These are phyloP conservation scores for Exutisphaerella laricina DNA, from an alignment of 2,329 filamentous ascomycete species.

Conservation along the genomic window DNA sequence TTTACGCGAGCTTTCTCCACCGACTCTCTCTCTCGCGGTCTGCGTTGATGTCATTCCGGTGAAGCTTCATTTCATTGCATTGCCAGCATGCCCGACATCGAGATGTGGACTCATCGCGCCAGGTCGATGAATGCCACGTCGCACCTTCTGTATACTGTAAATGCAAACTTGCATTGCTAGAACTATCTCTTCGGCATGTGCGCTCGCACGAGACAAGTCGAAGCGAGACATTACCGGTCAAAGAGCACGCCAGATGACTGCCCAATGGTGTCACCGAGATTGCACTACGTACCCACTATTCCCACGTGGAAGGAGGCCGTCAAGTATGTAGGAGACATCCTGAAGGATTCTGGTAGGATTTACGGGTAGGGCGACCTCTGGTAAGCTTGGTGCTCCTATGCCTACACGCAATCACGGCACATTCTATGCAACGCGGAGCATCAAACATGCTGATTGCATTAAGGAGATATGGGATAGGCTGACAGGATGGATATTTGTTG, in stretches of 20 bases:
- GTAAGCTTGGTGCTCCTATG: constrained; percentile 6
- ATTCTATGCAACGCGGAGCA: constrained; percentile 12
- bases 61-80: constrained; percentile 6
- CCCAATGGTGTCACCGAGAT: constrained; percentile 12
- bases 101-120: not conserved
- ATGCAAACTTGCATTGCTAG: not conserved
- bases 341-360: constrained; percentile 13
- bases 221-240: not conserved
- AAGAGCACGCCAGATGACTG: not conserved
- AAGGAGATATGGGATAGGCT: constrained; percentile 4
- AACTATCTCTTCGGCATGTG: constrained; percentile 1
- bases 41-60: constrained; percentile 8
- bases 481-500: constrained; percentile 5
- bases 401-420: constrained; percentile 9
- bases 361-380: constrained; percentile 17
- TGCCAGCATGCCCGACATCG: not conserved
- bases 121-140: constrained; percentile 1
- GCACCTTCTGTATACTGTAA: not conserved
- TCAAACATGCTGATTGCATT: constrained; percentile 11
- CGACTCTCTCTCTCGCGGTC: constrained; percentile 10
- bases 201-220: constrained; percentile 3
- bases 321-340: constrained; percentile 10
- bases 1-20: constrained; percentile 7
- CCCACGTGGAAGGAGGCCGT: constrained; percentile 8
- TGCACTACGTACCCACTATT: constrained; percentile 3